Evolutionary conservation across 2,329 filamentous ascomycete species (phyloP).

Genomic region (Gnomoniopsis sp.): DNA sequence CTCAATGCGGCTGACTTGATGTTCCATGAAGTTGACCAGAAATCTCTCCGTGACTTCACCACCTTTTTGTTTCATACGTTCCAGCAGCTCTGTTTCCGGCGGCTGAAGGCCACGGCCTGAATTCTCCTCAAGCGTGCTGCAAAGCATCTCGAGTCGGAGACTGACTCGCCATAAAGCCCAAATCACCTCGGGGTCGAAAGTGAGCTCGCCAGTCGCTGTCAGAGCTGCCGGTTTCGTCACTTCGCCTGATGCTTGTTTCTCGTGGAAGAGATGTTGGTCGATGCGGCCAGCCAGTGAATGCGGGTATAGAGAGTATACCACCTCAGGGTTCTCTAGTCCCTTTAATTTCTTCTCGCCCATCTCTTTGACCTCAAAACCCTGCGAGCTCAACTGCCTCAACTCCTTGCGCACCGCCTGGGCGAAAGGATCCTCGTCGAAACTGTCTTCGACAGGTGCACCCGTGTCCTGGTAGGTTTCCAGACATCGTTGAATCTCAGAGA

Average conservation of each 20-base stretch:
- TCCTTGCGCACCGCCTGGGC: slow-evolving; percentile 81
- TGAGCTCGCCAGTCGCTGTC: slow-evolving; percentile 61
- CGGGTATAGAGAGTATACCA: slow-evolving; percentile 92
- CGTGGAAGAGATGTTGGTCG: slow-evolving; percentile 58
- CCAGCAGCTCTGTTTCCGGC: slow-evolving; percentile 79
- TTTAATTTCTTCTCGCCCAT: slow-evolving; percentile 90
- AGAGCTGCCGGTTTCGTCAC: slow-evolving; percentile 59
- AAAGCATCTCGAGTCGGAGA: slow-evolving; percentile 87
- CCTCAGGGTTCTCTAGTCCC: slow-evolving; percentile 94
- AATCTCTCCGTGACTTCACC: slow-evolving; percentile 88
- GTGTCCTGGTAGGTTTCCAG: slow-evolving; percentile 85
- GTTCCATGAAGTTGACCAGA: slow-evolving; percentile 84
- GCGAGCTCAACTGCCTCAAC: slow-evolving; percentile 78
- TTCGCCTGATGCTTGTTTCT: slow-evolving; percentile 36
- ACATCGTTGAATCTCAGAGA: slow-evolving; percentile 89
- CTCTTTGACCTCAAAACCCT: slow-evolving; percentile 96
- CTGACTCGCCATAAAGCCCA: slow-evolving; percentile 90
- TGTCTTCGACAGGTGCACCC: slow-evolving; percentile 72
- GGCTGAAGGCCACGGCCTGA: slow-evolving; percentile 63
- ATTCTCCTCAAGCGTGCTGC: slow-evolving; percentile 76
- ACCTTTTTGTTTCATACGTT: slow-evolving; percentile 61
- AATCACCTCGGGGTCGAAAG: slow-evolving; percentile 77
- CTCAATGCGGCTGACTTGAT: slow-evolving; percentile 95
- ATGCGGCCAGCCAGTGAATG: slow-evolving; percentile 81
- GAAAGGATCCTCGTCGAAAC: slow-evolving; percentile 70